Conservation (phyloP, 2,329 filamentous ascomycete species). For the Phaeosphaeriaceae sp. region DNA sequence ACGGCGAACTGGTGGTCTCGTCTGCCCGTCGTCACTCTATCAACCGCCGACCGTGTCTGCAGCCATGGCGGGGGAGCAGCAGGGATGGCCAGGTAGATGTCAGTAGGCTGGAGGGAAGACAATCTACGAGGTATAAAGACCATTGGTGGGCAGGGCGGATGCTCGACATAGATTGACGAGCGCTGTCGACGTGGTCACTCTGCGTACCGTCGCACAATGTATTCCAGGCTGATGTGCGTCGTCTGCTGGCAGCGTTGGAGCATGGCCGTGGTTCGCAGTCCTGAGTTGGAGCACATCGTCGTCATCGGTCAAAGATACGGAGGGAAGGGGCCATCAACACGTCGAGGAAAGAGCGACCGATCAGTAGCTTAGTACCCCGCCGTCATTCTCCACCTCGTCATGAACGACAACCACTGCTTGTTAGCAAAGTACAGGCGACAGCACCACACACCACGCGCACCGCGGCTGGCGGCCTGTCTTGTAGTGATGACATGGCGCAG, state of each 20-base stretch:
- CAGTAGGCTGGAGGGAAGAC: constrained; percentile 17
- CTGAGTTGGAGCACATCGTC: constrained; percentile 18
- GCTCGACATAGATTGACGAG: constrained; percentile 17
- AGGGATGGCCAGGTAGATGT: constrained; percentile 18
- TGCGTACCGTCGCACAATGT: constrained; percentile 15
- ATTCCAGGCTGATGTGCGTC: constrained; percentile 9
- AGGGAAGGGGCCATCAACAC: constrained; percentile 6
- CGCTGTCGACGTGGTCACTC: constrained; percentile 23
- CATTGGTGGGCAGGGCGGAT: constrained; percentile 14
- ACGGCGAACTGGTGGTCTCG: constrained; percentile 7
- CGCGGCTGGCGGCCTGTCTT: neutral
- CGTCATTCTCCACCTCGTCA: neutral
- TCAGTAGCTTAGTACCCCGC: neutral
- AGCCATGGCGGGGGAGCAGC: constrained; percentile 22
- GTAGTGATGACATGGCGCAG: constrained; percentile 3
- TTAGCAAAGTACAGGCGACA: too few relatives aligned
- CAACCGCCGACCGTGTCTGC: constrained; percentile 14
- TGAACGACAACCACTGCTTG: neutral
- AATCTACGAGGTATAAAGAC: constrained; percentile 9
- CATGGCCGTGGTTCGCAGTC: constrained; percentile 4
- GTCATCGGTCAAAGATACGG: constrained; percentile 7
- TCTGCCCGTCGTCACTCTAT: constrained; percentile 7
- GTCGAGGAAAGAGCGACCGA: constrained; percentile 21
- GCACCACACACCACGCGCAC: neutral
- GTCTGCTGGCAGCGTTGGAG: neutral